Conservation (phyloP, 371 early-diverging fungal genomes). For the Syncephalastrum racemosum region DNA sequence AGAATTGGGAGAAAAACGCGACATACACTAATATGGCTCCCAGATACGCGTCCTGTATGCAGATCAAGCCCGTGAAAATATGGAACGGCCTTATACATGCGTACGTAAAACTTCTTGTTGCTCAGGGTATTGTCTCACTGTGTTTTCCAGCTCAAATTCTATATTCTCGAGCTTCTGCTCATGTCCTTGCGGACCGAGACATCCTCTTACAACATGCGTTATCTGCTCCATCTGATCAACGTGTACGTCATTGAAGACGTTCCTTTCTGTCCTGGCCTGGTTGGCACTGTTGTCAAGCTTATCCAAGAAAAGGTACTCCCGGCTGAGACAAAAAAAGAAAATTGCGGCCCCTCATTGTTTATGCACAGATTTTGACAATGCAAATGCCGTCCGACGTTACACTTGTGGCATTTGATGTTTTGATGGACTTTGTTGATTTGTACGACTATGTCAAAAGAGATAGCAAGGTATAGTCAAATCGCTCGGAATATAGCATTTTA, state of each 20-base stretch:
- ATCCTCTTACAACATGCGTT: slow-evolving; percentile 66
- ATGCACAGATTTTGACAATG: slow-evolving; percentile 55
- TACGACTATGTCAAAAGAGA: slow-evolving; percentile 70
- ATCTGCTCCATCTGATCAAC: slow-evolving; percentile 66
- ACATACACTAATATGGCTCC: background rate
- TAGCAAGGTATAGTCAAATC: slow-evolving; percentile 54
- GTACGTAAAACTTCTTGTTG: slow-evolving; percentile 19
- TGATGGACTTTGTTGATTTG: slow-evolving; percentile 64
- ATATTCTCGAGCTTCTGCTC: slow-evolving; percentile 67
- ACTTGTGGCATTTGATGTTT: slow-evolving; percentile 67
- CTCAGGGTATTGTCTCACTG: slow-evolving; percentile 2
- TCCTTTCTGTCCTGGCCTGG: slow-evolving; percentile 71
- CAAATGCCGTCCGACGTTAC: slow-evolving; percentile 69
- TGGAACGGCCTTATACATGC: slow-evolving; percentile 42
- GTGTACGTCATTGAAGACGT: slow-evolving; percentile 81
- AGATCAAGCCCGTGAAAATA: slow-evolving; percentile 30
- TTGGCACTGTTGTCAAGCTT: slow-evolving; percentile 66
- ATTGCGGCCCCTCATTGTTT: slow-evolving; percentile 8
- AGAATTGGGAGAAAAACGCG: background rate
- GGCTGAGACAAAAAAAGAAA: background rate
- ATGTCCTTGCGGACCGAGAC: slow-evolving; percentile 68
- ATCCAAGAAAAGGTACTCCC: slow-evolving; percentile 75
- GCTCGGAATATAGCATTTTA: background rate
- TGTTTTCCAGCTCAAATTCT: slow-evolving; percentile 59
- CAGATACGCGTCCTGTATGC: slow-evolving; percentile 62